Evolutionary conservation across 2,329 filamentous ascomycete species (phyloP), one percentile per base, ranked within the genome.

Genomic region (Arachnomyces sp.): DNA sequence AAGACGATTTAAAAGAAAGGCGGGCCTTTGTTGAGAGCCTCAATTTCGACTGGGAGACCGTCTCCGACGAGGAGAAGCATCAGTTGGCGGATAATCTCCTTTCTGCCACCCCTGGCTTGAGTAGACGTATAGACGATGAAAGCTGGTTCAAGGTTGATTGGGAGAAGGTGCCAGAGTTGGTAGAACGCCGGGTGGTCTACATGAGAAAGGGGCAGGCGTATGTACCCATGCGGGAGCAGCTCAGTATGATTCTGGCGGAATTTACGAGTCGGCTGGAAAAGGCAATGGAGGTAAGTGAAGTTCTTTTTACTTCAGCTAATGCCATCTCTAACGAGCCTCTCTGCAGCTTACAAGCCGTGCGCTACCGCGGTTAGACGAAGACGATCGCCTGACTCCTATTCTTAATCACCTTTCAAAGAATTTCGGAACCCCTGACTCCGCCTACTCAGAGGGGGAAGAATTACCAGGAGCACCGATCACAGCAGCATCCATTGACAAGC

Each of bases 141-240:
- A 79, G 71, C 17, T 98, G 87, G 82, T 94, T 93, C 72, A 96
- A 95, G 66, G 87, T 96, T 1, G 87, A 95, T 55, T 98, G 90
- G 88, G 84, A 88, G 58, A 77, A 81, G 28, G 92, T 98, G 1
- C 87, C 90, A 0, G 90, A 96, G 45, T 67, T 98, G 29, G 81
- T 98, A 1, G 89, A 95, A 63, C 67, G 75, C 36, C 74, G 90
- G 37, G 75, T 76, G 38, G 85, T 94, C 1, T 80, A 92, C 40
- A 49, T 96, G 49, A 82, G 74, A 51, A 79, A 67, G 18, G 92
- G 92, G 2, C 92, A 87, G 61, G 92, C 92, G 1, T 98, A 88
- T 56, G 90, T 98, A 1, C 90, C 92, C 1, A 79, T 82, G 9
- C 75, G 81, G 42, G 88, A 95, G 60, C 88, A 96, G 63, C 69